Base-by-base conservation (phyloP, 306 rosid genomes). In the Prunus kanzakura region DNA sequence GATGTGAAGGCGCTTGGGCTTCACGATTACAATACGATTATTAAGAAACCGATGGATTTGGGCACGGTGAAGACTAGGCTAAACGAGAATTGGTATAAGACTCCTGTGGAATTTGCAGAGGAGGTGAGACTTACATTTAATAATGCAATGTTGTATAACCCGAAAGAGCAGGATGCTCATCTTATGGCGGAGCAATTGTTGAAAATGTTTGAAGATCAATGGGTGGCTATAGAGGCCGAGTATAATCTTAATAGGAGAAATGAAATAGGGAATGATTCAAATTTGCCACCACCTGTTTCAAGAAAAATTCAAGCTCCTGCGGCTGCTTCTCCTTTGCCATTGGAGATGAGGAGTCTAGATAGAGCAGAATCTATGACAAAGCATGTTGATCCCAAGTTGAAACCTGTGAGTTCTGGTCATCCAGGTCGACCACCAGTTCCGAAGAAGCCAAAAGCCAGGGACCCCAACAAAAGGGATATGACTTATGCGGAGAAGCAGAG, bases 141-240 rank as follows among this genome's bases (percentile, higher is more conserved):
- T 41, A 94, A 94, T 83, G 98, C 98, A 45, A 92, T 94, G 92
- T 75, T 85, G 63, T 94, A 92, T 85, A 94, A 94, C 76, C 96
- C 97, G 0, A 76, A 88, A 69, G 98, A 91, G 9, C 97, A 94
- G 75, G 98, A 94, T 72, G 98, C 85, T 80, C 92, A 94, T 83
- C 1, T 87, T 60, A 94, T 94, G 97, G 97, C 97, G 0, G 96
- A 87, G 83, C 87, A 88, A 77, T 82, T 94, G 62, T 84, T 84
- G 70, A 91, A 86, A 87, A 66, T 84, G 56, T 95, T 95, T 70
- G 97, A 95, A 78, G 93, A 88, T 25, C 85, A 86, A 69, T 95
- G 98, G 98, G 74, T 76, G 67, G 78, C 47, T 60, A 81, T 89
- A 56, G 96, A 85, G 79, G 85, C 84, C 3, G 82, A 89, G 79